Evolutionary conservation across 768 basidiomycete species (phyloP), one percentile per base, ranked within the genome.

Genomic region (Suillus decipiens): DNA sequence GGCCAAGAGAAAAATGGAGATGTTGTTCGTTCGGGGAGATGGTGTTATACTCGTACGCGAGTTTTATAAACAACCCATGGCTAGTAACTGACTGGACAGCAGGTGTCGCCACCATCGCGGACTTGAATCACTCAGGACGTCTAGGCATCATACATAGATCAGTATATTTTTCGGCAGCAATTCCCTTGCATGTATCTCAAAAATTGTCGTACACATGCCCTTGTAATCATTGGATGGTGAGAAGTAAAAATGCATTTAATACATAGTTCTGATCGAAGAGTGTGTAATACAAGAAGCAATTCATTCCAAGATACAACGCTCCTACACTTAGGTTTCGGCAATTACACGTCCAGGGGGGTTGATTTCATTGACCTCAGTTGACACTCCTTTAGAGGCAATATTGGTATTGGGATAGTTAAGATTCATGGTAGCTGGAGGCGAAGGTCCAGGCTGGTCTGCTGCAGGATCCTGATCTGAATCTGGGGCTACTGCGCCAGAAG

Each of bases 1-100:
- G 24, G 93, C 92, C 63, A 95, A 95, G 77, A 83, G 96, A 70
- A 95, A 93, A 75, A 88, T 96, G 84, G 94, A 96, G 59, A 99
- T 99, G 96, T 82, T 99, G 47, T 99, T 98, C 71, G 96, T 99
- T 1, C 82, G 97, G 75, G 96, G 96, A 58, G 96, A 98, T 74
- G 95, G 96, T 61, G 96, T 99, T 22, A 98, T 99, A 67, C 79
- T 99, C 74, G 96, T 97, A 66, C 65, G 88, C 80, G 31, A 54
- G 47, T 7, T 19, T 50, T 14, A 22, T 41, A 24, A 59, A 54
- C 41, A 3, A 48, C 54, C 39, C 48, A 47, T 45, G 34, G 31
- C 56, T 24, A 22, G 48, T 61, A 63, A 70, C 62, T 61, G n/a
- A 36, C 60, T 64, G 62, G 55, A 43, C 33, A 67, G 41, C 61